Conservation (phyloP, 257 asterid genomes). For the Buddleja alternifolia region DNA sequence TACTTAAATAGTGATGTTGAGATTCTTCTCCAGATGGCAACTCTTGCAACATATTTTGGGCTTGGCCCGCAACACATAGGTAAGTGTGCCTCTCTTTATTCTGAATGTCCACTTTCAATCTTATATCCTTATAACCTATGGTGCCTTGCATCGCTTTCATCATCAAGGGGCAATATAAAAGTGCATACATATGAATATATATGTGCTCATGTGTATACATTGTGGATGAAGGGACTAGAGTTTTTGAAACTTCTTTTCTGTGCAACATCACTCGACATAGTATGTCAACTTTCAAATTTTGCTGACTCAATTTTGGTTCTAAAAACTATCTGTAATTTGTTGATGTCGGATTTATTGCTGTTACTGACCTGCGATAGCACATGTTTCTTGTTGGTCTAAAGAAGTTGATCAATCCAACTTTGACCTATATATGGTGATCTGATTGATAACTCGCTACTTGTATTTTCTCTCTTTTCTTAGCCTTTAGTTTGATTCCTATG, state of each 20-base stretch:
- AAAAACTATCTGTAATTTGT: neutral
- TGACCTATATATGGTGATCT: neutral
- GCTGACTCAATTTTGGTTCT: neutral
- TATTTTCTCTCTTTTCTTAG: neutral
- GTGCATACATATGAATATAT: neutral
- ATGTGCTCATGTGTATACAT: too few species aligned
- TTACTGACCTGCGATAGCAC: conserved; percentile 15
- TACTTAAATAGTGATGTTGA: conserved; percentile 29
- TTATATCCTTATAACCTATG: neutral
- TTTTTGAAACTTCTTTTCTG: neutral
- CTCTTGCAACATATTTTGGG: conserved; percentile 64
- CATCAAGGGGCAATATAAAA: neutral
- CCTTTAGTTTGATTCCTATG: neutral
- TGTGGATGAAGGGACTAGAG: conserved; percentile 6
- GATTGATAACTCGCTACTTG: neutral
- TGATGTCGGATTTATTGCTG: neutral
- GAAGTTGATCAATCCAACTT: conserved; percentile 8
- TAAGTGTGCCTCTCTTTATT: conserved; percentile 24
- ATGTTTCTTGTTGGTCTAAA: conserved; percentile 14
- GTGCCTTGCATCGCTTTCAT: conserved; percentile 9
- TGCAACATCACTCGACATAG: neutral
- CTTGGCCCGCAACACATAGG: conserved; percentile 68
- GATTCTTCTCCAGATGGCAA: conserved; percentile 53
- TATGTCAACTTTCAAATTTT: neutral
- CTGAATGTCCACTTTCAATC: neutral